Evolutionary conservation across 495 filamentous ascomycete genomes (phyloP).

Genomic region (Aspergillus biplanus): DNA sequence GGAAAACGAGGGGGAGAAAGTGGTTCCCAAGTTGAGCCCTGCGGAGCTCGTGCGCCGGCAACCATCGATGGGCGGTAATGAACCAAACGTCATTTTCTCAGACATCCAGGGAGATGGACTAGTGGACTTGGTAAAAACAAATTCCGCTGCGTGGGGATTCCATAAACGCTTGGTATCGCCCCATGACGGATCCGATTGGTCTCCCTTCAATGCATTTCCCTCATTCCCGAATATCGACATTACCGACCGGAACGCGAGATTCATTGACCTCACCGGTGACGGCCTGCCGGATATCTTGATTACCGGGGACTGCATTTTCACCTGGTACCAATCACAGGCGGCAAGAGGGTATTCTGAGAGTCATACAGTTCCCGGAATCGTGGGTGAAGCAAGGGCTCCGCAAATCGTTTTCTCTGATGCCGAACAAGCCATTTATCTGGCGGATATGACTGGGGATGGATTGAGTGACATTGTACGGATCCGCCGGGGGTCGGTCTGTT

Average conservation of each 20-base stretch:
- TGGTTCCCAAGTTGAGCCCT: not conserved
- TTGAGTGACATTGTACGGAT: constrained; percentile 4
- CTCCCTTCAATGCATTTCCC: not conserved
- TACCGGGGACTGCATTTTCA: not conserved
- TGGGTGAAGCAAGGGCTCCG: not conserved
- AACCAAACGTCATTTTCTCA: not conserved
- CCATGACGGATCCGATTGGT: not conserved
- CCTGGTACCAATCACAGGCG: constrained; percentile 3
- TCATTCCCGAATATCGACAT: not conserved
- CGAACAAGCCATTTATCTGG: not conserved
- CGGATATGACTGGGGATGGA: constrained; percentile 12
- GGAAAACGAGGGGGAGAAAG: not conserved
- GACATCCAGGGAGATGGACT: not conserved
- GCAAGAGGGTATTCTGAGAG: not conserved
- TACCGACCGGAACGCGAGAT: not conserved
- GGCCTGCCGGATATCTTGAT: not conserved
- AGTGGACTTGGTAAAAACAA: not conserved
- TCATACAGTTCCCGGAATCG: not conserved
- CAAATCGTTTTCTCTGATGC: not conserved
- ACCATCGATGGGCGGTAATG: not conserved
- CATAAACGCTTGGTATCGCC: not conserved
- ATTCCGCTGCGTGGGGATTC: not conserved
- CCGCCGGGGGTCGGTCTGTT: not conserved
- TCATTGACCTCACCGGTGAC: constrained; percentile 8
- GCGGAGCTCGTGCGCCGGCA: not conserved